phyloP scores from a whole-genome alignment of 768 basidiomycete genomes.

The Leccinum pellstonianum region DNA sequence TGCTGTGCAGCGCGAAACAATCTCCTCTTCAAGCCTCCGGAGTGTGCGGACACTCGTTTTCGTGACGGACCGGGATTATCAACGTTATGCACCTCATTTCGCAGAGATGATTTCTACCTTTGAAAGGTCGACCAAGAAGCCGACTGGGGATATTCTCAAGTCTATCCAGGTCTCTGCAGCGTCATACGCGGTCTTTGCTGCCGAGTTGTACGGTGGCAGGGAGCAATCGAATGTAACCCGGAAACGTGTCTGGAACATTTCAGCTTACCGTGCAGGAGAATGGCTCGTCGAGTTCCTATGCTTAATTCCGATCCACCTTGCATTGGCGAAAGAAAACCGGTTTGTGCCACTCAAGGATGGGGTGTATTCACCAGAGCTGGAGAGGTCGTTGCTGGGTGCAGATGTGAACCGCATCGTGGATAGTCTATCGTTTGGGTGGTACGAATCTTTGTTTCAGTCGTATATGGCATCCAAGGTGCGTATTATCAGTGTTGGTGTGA shows the following conservation, averaged over 20 bases:
- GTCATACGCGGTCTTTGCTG: constrained; percentile 29
- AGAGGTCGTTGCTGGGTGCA: constrained; percentile 55
- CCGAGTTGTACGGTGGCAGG: constrained; percentile 7
- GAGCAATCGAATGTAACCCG: not conserved
- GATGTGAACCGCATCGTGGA: constrained; percentile 59
- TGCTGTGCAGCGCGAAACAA: constrained; percentile 47
- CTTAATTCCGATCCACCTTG: constrained; percentile 64
- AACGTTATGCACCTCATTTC: constrained; percentile 44
- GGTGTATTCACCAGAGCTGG: constrained; percentile 47
- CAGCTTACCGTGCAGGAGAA: constrained; percentile 49
- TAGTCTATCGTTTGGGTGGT: constrained; percentile 59
- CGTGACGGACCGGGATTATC: constrained; percentile 38
- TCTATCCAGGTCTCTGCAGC: constrained; percentile 36
- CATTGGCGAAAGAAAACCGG: constrained; percentile 56
- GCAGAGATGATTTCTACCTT: constrained; percentile 44
- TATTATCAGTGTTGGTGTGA: rapidly evolving
- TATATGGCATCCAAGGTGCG: constrained; percentile 57
- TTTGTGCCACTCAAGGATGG: constrained; percentile 63
- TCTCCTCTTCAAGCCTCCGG: constrained; percentile 36
- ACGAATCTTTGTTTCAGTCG: constrained; percentile 60
- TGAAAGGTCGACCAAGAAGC: constrained; percentile 51
- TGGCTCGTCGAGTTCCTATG: constrained; percentile 63
- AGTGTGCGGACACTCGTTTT: constrained; percentile 40
- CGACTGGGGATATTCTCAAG: constrained; percentile 44
- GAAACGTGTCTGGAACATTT: constrained; percentile 29